These are phyloP conservation scores for Amanita polypyramis DNA, from an alignment of 768 basidiomycete species.

Conservation along the genomic window DNA sequence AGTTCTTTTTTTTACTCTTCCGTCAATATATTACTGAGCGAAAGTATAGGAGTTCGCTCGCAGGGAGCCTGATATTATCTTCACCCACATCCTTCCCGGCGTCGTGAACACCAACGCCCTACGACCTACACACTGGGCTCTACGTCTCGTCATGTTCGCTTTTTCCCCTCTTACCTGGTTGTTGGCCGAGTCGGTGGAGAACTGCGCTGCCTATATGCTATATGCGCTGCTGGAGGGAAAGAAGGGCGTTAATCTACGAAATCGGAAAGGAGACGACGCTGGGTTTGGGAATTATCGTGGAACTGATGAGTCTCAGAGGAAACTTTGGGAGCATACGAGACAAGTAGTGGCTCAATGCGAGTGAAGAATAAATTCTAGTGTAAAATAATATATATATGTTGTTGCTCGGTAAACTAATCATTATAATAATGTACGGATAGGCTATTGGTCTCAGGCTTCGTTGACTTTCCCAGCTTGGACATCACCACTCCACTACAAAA, in stretches of 20 bases:
- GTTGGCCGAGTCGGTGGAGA: constrained; percentile 6
- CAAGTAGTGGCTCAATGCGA: constrained; percentile 1
- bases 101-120: constrained; percentile 21
- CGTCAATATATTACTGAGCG: not conserved
- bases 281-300: constrained; percentile 9
- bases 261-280: not conserved
- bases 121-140: constrained; percentile 9
- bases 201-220: constrained; percentile 22
- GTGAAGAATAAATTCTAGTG: not conserved
- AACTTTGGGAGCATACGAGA: constrained; percentile 14
- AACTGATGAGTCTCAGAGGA: constrained; percentile 11
- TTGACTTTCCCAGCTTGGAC: too few relatives aligned
- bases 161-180: constrained; percentile 8
- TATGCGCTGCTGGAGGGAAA: constrained; percentile 17
- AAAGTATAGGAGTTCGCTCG: constrained; percentile 25
- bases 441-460: too few relatives aligned
- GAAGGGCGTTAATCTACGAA: constrained; percentile 11
- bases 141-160: constrained; percentile 11
- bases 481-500: too few relatives aligned
- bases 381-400: too few relatives aligned
- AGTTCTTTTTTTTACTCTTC: not conserved
- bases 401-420: too few relatives aligned
- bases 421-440: too few relatives aligned
- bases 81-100: constrained; percentile 35
- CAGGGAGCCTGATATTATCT: constrained; percentile 28